Base-by-base conservation (phyloP, 2,329 filamentous ascomycete species). In the Cordyceps fumosorosea region DNA sequence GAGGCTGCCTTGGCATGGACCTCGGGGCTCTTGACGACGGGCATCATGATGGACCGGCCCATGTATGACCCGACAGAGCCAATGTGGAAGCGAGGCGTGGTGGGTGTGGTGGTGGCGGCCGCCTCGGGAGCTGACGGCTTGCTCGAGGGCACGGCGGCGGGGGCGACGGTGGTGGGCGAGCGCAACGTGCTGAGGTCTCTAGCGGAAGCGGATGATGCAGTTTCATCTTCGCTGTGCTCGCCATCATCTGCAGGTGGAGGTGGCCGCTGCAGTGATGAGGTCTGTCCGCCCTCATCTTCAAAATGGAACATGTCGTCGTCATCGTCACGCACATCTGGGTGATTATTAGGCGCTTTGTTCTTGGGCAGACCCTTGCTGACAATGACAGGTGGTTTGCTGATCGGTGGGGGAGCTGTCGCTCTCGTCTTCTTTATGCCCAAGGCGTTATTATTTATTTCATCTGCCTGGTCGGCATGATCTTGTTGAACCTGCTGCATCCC, bases 61-160 rank as follows among this genome's bases (percentile, higher is more conserved):
- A 78, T 82, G 66, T 82, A 84, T n/a, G 81, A 84, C 3, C 81
- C 81, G 16, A 81, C 69, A 7, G 79, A 80, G 20, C 76, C 75
- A 24, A 74, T 69, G 50, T 74, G 69, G 58, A 74, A 74, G 52
- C 72, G 74, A 54, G 74, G 66, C 5, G 66, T 66, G 3, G 74
- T 69, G 12, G 73, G 69, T n/a, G 71, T 70, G 55, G 73, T 67
- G 48, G 68, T 71, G 14, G 40, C 16, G 14, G 40, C 16, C 16
- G 40, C 40, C 29, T 64, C 71, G 44, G 64, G 66, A n/a, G 67
- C 62, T 47, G 68, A 63, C 29, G 69, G 68, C 60, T 71, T 74
- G 53, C 69, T 64, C 42, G 80, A 77, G 16, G 76, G 66, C 56
- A 81, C 73, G n/a, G 76, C 75, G 1, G 78, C 77, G 2, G 79